A percentile compares a stretch with the other conserved stretches of the same genome.
Conservation (phyloP, 148 eudicot species). For the Dysphania ambrosioides region DNA sequence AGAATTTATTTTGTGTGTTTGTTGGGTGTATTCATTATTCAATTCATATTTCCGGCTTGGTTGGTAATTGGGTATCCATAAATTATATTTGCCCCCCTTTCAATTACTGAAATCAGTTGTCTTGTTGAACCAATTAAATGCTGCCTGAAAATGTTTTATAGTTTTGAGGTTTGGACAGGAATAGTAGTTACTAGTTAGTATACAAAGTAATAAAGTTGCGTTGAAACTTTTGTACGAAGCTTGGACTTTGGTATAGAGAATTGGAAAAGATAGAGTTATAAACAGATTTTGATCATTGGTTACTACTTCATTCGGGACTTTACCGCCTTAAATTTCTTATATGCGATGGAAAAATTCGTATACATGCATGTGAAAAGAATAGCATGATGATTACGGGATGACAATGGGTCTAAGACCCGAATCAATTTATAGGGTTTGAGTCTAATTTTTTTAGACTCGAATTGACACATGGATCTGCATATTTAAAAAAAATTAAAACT, state of each 20-base stretch:
- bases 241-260: not conserved
- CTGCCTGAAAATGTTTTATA: constrained; percentile 17
- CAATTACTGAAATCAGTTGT: constrained; percentile 21
- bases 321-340: too few species aligned
- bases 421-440: too few species aligned
- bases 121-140: constrained; percentile 32
- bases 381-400: constrained; percentile 23
- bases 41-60: constrained; percentile 15
- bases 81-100: constrained; percentile 16
- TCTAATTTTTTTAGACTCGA: too few species aligned
- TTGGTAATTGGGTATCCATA: constrained; percentile 33
- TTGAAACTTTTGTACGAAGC: constrained; percentile 9
- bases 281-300: too few species aligned
- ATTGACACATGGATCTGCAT: too few species aligned
- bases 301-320: too few species aligned
- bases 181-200: not conserved
- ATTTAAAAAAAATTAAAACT: too few species aligned
- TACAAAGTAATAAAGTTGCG: not conserved
- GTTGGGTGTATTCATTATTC: constrained; percentile 27
- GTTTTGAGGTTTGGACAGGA: constrained; percentile 7
- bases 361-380: constrained; percentile 15
- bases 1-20: constrained; percentile 20
- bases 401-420: too few species aligned
- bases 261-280: too few species aligned
- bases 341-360: too few species aligned